phyloP scores from a whole-genome alignment of 306 rosid species.

The Prunus kanzakura region DNA sequence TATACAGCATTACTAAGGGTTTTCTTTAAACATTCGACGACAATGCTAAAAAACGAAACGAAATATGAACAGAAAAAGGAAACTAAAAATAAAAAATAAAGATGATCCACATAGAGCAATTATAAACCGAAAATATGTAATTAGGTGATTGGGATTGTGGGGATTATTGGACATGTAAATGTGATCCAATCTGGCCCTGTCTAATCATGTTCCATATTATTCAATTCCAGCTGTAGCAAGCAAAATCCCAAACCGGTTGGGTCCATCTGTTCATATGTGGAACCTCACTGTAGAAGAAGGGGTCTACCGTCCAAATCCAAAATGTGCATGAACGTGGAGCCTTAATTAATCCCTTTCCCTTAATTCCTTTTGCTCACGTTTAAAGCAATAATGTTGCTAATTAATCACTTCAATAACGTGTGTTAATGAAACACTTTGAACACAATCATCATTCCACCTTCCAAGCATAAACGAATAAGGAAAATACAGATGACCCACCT shows the following conservation, averaged over 20 bases:
- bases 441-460: slow-evolving; percentile 41
- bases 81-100: background rate
- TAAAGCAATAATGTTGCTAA: no score
- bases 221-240: slow-evolving; percentile 20
- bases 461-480: slow-evolving; percentile 88
- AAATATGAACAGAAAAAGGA: background rate
- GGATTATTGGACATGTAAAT: slow-evolving; percentile 19
- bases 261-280: slow-evolving; percentile 12
- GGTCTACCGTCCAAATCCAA: background rate
- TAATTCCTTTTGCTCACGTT: background rate
- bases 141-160: slow-evolving; percentile 7
- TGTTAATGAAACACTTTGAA: background rate
- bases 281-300: background rate
- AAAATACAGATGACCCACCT: slow-evolving; percentile 51
- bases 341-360: slow-evolving; percentile 1
- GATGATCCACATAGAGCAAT: slow-evolving; percentile 6
- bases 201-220: slow-evolving; percentile 29
- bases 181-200: slow-evolving; percentile 30
- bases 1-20: background rate
- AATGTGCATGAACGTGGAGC: slow-evolving; percentile 4
- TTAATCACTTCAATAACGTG: background rate
- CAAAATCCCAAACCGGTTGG: slow-evolving; percentile 19
- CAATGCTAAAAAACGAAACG: background rate
- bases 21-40: background rate
- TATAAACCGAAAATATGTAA: background rate